These are phyloP conservation scores for Rhizopus sp. DNA, from an alignment of 371 early-diverging fungal genomes.

Conservation along the genomic window DNA sequence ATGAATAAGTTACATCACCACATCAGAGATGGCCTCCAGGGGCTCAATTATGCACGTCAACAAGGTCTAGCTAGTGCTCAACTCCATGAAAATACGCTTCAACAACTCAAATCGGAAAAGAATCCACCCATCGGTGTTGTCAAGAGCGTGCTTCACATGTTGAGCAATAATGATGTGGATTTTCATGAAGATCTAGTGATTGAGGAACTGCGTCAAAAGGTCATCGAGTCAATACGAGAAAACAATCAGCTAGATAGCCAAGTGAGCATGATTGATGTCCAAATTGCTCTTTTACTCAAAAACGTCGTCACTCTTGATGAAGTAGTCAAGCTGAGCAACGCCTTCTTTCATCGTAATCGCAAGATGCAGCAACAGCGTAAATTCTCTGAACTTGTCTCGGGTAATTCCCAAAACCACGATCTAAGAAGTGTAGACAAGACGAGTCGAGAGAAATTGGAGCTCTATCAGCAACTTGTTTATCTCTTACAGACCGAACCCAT, in stretches of 20 bases:
- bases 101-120: slow-evolving; percentile 50
- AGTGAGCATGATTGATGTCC: slow-evolving; percentile 91
- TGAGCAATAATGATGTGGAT: slow-evolving; percentile 92
- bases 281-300: slow-evolving; percentile 95
- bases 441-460: slow-evolving; percentile 71
- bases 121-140: slow-evolving; percentile 83
- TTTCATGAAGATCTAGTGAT: slow-evolving; percentile 90
- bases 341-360: slow-evolving; percentile 43
- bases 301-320: slow-evolving; percentile 96
- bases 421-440: slow-evolving; percentile 86
- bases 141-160: slow-evolving; percentile 86
- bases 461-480: slow-evolving; percentile 95
- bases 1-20: slow-evolving; percentile 13
- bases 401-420: slow-evolving; percentile 35
- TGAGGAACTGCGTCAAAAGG: slow-evolving; percentile 85
- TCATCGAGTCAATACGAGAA: slow-evolving; percentile 88
- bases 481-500: slow-evolving; percentile 94
- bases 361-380: slow-evolving; percentile 54
- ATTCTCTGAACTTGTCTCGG: slow-evolving; percentile 41
- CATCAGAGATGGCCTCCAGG: neutral
- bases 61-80: slow-evolving; percentile 8
- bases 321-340: slow-evolving; percentile 70
- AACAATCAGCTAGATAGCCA: slow-evolving; percentile 84
- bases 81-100: slow-evolving; percentile 20
- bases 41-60: neutral